A percentile compares a stretch with the other conserved stretches of the same genome.
phyloP scores from a whole-genome alignment of 2,329 filamentous ascomycete species.

The Colletotrichum cordylinicola region DNA sequence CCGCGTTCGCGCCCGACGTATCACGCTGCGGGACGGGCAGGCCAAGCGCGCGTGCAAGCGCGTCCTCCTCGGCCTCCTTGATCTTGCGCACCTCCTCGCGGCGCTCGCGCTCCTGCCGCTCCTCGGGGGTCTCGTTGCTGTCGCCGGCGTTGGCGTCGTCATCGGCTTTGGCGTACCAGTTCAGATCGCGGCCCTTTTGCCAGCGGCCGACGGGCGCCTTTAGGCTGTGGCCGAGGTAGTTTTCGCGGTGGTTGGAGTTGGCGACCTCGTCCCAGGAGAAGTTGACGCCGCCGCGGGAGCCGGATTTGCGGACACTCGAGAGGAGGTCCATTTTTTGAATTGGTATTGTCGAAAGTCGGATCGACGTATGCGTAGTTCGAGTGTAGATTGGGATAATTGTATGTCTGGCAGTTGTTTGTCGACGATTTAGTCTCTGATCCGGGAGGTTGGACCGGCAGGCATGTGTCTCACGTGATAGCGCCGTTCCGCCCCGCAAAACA shows the following conservation, averaged over 20 bases:
- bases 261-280: constrained; percentile 98
- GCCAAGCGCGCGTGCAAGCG: constrained; percentile 82
- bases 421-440: background rate
- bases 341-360: background rate
- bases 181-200: constrained; percentile 77
- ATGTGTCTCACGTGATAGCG: background rate
- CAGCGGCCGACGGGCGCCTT: constrained; percentile 93
- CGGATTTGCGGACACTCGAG: constrained; percentile 86
- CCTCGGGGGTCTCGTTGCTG: constrained; percentile 63
- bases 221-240: constrained; percentile 85
- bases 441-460: background rate
- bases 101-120: constrained; percentile 64
- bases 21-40: constrained; percentile 71
- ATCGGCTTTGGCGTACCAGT: constrained; percentile 66
- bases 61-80: constrained; percentile 93
- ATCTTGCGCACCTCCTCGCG: constrained; percentile 80
- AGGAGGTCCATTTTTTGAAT: constrained; percentile 76
- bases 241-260: constrained; percentile 85
- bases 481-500: background rate
- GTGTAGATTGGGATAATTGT: background rate
- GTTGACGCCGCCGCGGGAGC: constrained; percentile 91
- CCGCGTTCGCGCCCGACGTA: constrained; percentile 68
- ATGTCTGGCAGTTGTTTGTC: background rate
- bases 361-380: background rate
- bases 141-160: constrained; percentile 56